Percentiles rank a stretch among this genome's conserved stretches.
Conservation (phyloP, 352 stramenopile genomes). For the Thalassiosira livingstoniorum region DNA sequence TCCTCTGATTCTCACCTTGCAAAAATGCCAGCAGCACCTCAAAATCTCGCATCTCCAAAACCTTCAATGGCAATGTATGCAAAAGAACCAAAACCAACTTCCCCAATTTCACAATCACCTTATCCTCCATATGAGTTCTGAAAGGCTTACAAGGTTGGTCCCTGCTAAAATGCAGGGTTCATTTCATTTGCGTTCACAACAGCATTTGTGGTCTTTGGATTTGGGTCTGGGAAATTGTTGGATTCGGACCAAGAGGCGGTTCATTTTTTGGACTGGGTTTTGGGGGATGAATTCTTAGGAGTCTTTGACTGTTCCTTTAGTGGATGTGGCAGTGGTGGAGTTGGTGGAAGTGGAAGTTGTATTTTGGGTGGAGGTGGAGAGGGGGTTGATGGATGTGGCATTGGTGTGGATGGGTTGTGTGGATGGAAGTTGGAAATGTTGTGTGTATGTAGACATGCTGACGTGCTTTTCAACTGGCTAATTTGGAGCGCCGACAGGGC, state of each 20-base stretch:
- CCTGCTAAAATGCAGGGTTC: constrained; percentile 97
- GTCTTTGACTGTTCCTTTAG: constrained; percentile 88
- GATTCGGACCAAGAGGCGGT: constrained; percentile 99
- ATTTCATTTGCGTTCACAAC: constrained; percentile 89
- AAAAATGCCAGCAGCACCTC: constrained; percentile 82
- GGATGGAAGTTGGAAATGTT: too few relatives aligned
- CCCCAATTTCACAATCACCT: constrained; percentile 84
- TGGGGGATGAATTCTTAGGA: constrained; percentile 95
- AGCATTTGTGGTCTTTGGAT: constrained; percentile 87
- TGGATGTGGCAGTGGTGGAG: too few relatives aligned
- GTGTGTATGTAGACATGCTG: too few relatives aligned
- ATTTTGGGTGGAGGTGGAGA: too few relatives aligned
- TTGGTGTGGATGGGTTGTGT: too few relatives aligned
- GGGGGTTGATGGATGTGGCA: too few relatives aligned
- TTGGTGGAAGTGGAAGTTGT: too few relatives aligned
- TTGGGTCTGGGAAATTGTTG: constrained; percentile 89
- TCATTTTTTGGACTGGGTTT: constrained; percentile 98
- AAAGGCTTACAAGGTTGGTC: constrained; percentile 96
- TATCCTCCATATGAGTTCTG: constrained; percentile 88
- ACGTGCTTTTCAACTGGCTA: too few relatives aligned
- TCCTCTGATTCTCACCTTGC: constrained; percentile 82
- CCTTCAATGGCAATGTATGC: constrained; percentile 77
- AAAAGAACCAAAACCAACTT: constrained; percentile 86
- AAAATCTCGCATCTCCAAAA: constrained; percentile 83
- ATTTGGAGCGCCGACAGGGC: too few relatives aligned